These are phyloP conservation scores for Suillus occidentalis DNA, from an alignment of 768 basidiomycete genomes.

Conservation along the genomic window DNA sequence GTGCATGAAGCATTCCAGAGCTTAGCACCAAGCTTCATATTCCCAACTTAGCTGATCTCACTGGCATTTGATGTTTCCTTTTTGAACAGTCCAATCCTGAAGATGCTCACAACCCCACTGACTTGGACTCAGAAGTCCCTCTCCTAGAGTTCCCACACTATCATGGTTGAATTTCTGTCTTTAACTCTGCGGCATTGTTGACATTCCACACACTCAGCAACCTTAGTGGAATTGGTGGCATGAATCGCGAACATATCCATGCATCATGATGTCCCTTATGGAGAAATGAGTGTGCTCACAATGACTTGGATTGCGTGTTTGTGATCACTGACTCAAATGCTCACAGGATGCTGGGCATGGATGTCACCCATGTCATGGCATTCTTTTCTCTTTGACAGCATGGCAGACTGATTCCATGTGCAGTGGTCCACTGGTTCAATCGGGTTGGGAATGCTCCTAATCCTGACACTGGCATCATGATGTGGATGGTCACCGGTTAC, in stretches of 20 bases:
- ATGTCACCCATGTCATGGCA: slow-evolving; percentile 19
- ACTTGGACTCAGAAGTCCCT: no score
- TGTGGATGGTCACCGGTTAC: no score
- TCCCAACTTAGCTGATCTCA: slow-evolving; percentile 23
- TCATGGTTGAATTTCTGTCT: not conserved
- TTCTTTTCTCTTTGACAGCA: slow-evolving; percentile 23
- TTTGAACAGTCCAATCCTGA: slow-evolving; percentile 24
- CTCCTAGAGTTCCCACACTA: slow-evolving; percentile 15
- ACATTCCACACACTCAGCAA: slow-evolving; percentile 32
- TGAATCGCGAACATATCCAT: slow-evolving; percentile 30
- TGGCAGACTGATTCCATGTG: slow-evolving; percentile 22
- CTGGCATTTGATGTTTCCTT: slow-evolving; percentile 28
- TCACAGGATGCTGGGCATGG: slow-evolving; percentile 25
- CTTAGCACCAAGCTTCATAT: slow-evolving; percentile 7
- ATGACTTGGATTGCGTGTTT: slow-evolving; percentile 34
- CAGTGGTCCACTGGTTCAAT: slow-evolving; percentile 29
- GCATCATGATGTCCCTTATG: slow-evolving; percentile 27
- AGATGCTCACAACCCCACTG: slow-evolving; percentile 2
- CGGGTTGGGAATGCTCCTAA: slow-evolving; percentile 16
- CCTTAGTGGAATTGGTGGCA: slow-evolving; percentile 27
- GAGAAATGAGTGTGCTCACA: slow-evolving; percentile 21
- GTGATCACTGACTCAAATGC: slow-evolving; percentile 14
- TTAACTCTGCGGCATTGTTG: slow-evolving; percentile 8
- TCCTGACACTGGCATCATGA: slow-evolving; percentile 21
- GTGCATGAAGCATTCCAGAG: slow-evolving; percentile 14